Evolutionary conservation across 176 grass and related monocot species (phyloP), one percentile per base, ranked within the genome.

Genomic region (Oryza coarctata): DNA sequence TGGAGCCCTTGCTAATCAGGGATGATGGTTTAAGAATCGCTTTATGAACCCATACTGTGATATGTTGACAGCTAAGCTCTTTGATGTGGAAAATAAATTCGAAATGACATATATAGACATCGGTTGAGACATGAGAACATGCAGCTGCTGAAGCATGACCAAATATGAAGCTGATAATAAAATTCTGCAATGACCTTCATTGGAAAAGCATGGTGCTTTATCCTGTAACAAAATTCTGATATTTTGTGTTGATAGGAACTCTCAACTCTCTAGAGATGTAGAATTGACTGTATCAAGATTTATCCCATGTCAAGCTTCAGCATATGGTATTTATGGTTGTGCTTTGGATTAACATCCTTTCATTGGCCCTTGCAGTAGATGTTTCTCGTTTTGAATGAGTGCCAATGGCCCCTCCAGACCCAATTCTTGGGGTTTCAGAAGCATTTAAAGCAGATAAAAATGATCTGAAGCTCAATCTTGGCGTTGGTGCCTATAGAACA

Each of bases 401-500:
- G 68, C 84, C 93, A 0, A 98, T 93, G 93, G 96, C 96, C 15
- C 96, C 96, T 78, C 92, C 93, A 74, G 93, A 98, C 30, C 96
- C 96, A 3, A 98, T 98, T 83, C 96, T 98, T 45, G 93, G 96
- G 57, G 96, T 93, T 63, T 98, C 96, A 40, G 93, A 95, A 87
- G 90, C 96, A 71, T 95, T 95, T 80, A 98, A 70, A 87, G 87
- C 93, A n/a, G 89, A 94, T 71, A 93, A 74, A 66, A 99, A 62
- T 80, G 90, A 99, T 22, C 74, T 84, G 28, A 99, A 99, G 69
- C 96, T 99, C 64, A 98, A 98, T 76, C 96, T 98, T 60, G 89
- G 96, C 20, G 93, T 98, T 64, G 93, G 96, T 64, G 96, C 96
- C n/a, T 98, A 93, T n/a, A 95, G 96, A 82, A 97, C 94, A 67